Percentiles rank a stretch among this genome's conserved stretches.
These are phyloP conservation scores for Trichoderma atroviride DNA, from an alignment of 2,329 filamentous ascomycete species.

Conservation along the genomic window DNA sequence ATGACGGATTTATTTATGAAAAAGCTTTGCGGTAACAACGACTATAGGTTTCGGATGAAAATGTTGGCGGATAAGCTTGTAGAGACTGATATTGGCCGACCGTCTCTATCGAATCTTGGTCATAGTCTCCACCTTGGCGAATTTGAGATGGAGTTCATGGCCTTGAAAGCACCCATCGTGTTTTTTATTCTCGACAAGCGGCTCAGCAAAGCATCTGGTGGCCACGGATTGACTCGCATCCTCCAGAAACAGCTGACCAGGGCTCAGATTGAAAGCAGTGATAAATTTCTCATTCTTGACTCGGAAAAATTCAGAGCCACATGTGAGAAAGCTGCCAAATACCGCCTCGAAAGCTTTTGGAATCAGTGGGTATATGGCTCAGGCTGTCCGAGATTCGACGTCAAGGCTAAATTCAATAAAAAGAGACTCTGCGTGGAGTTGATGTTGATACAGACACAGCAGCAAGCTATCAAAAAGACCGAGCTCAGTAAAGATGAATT, in stretches of 20 bases:
- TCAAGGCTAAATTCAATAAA: slow-evolving; percentile 93
- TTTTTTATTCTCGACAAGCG: slow-evolving; percentile 92
- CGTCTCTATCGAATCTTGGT: slow-evolving; percentile 81
- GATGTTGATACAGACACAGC: slow-evolving; percentile 77
- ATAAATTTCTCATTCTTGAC: slow-evolving; percentile 72
- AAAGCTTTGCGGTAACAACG: slow-evolving; percentile 89
- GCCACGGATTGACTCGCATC: slow-evolving; percentile 82
- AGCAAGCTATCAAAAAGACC: slow-evolving; percentile 45
- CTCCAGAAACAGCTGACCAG: slow-evolving; percentile 84
- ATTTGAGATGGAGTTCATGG: slow-evolving; percentile 88
- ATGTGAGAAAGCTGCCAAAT: slow-evolving; percentile 87
- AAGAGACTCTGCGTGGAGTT: slow-evolving; percentile 95
- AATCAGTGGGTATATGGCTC: slow-evolving; percentile 88
- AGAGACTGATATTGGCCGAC: slow-evolving; percentile 77
- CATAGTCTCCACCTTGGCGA: slow-evolving; percentile 75
- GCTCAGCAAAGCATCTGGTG: slow-evolving; percentile 79
- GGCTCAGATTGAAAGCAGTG: slow-evolving; percentile 66
- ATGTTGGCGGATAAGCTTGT: slow-evolving; percentile 79
- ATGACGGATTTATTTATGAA: slow-evolving; percentile 95
- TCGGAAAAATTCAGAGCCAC: slow-evolving; percentile 75
- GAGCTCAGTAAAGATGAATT: slow-evolving; percentile 73
- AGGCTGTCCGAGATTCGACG: slow-evolving; percentile 85
- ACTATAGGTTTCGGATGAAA: slow-evolving; percentile 90
- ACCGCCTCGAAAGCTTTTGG: slow-evolving; percentile 87
- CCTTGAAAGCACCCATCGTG: slow-evolving; percentile 85